phyloP scores from a whole-genome alignment of 352 stramenopile genomes.

The Phytophthora macrochlamydospora region DNA sequence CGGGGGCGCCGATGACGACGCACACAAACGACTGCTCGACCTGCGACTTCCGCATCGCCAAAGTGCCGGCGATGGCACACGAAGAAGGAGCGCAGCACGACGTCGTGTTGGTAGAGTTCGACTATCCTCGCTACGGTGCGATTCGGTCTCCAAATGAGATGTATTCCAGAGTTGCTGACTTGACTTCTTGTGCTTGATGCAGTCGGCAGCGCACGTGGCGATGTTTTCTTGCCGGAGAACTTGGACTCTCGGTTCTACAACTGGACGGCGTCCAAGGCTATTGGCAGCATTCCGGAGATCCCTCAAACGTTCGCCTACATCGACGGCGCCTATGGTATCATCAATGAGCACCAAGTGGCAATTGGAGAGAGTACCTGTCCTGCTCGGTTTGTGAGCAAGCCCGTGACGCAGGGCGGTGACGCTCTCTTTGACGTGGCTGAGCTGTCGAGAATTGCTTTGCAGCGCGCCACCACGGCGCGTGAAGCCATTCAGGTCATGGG shows the following conservation, averaged over 20 bases:
- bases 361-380: slow-evolving; percentile 86
- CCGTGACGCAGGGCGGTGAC: slow-evolving; percentile 67
- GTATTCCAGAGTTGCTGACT: slow-evolving; percentile 9
- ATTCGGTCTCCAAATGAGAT: not conserved
- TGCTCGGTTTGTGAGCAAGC: slow-evolving; percentile 66
- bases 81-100: slow-evolving; percentile 48
- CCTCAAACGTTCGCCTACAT: slow-evolving; percentile 78
- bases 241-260: slow-evolving; percentile 75
- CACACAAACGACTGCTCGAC: slow-evolving; percentile 86
- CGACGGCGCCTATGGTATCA: slow-evolving; percentile 81
- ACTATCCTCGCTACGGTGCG: slow-evolving; percentile 83
- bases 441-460: slow-evolving; percentile 90
- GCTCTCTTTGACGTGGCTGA: slow-evolving; percentile 90
- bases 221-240: slow-evolving; percentile 65
- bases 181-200: not conserved
- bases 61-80: slow-evolving; percentile 69
- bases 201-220: slow-evolving; percentile 70
- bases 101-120: slow-evolving; percentile 56
- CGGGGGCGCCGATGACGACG: slow-evolving; percentile 74
- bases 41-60: slow-evolving; percentile 84
- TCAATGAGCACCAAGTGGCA: slow-evolving; percentile 83
- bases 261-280: slow-evolving; percentile 59
- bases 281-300: slow-evolving; percentile 74
- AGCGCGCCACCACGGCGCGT: slow-evolving; percentile 79
- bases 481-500: slow-evolving; percentile 93